Conservation (phyloP, 1,284 basidiomycete genomes). For the Peniophora sp. region DNA sequence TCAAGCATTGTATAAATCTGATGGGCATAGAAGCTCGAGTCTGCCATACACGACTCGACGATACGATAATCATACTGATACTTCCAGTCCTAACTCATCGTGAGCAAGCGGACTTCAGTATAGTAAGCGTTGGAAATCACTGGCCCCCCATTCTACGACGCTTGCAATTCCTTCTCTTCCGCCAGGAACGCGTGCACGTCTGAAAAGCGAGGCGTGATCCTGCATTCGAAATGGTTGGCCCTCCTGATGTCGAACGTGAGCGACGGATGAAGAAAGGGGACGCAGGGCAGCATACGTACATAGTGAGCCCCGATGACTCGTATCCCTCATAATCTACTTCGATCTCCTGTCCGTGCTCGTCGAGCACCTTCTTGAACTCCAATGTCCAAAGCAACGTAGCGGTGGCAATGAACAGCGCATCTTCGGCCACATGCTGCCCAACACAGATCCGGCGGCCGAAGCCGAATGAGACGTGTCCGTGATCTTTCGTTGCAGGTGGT, state of each 20-base stretch:
- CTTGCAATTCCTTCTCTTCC: background rate
- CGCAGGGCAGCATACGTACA: no score
- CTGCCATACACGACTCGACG: no score
- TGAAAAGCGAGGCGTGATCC: conserved; percentile 8
- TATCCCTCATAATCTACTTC: background rate
- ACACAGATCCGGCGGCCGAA: conserved; percentile 20
- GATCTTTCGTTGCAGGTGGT: conserved; percentile 7
- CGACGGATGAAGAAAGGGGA: no score
- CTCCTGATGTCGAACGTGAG: no score
- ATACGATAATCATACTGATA: no score
- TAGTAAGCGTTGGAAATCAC: no score
- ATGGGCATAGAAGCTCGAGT: no score
- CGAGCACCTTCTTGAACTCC: background rate
- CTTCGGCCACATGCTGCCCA: background rate
- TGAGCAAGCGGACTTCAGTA: no score
- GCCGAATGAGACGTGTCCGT: conserved; percentile 18
- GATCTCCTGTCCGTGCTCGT: background rate
- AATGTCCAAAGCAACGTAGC: background rate
- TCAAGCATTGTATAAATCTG: no score
- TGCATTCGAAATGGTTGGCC: conserved; percentile 4
- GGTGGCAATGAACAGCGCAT: background rate
- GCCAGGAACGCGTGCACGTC: conserved; percentile 3
- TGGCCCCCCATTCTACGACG: background rate
- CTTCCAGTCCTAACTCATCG: no score
- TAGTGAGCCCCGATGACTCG: no score